Evolutionary conservation across 495 filamentous ascomycete species (phyloP), one percentile per base, ranked within the genome.

Genomic region (Neurospora africana): DNA sequence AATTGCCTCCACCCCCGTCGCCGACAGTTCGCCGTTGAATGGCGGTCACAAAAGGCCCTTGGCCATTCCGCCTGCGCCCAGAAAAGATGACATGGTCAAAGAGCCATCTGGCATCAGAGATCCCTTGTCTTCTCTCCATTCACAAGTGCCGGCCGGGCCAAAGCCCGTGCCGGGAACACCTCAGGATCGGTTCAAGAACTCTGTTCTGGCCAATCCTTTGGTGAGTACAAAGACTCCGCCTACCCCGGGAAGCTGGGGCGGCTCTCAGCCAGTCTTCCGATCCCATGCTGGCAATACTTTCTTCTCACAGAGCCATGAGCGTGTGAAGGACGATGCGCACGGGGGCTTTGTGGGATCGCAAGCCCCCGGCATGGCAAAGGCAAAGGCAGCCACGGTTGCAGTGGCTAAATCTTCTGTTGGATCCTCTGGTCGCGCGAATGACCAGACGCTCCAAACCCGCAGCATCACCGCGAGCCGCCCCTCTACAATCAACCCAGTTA

Each of bases 171-270:
- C 38, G 36, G 73, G 73, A 21, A 70, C 65, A 33, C 73, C 73
- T 36, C 73, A 74, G 35, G 73, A 72, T 27, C 71, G 70, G n/a
- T 74, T 74, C 37, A 70, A 36, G 27, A 67, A 19, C 33, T 11
- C 44, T 21, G 44, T 71, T 67, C 35, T 71, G 35, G 27, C 53
- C 53, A 65, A 65, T 65, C 53, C 53, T 65, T 65, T 33, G 27
- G 30, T 65, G 27, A 13, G 15, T 9, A 30, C 27, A 65, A 65
- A 30, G 13, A 19, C 53, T 65, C 15, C 27, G 13, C 23, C 8
- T 65, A 27, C 27, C 53, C 53, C 53, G 15, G 53, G 15, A 17
- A 65, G 53, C 53, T 65, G 30, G 33, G 19, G 11, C 19, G 43
- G 43, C 19, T 23, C 44, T 15, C 43, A 37, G 33, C 27, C 27